Base-by-base conservation (phyloP, 331 rosid species). In the Telfairia occidentalis region DNA sequence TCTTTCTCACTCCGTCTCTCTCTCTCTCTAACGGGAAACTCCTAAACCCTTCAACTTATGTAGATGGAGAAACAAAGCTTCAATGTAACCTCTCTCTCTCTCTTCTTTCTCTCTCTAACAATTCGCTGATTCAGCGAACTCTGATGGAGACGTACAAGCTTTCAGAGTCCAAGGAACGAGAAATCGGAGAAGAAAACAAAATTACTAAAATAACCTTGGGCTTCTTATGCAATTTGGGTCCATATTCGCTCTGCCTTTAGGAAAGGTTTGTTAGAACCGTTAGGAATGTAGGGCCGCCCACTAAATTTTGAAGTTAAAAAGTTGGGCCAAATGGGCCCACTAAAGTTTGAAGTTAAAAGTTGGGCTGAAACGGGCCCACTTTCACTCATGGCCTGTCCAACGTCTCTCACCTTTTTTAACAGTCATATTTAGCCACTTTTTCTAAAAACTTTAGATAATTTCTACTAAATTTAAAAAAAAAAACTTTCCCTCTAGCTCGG, bases 41-140 rank as follows among this genome's bases (percentile, higher is more conserved):
- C 42, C 5, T 35, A 23, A 11, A 38, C 5, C 38, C 26, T 24
- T 8, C 37, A 54, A 74, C 45, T 34, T 70, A 71, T 45, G 38
- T 5, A 77, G 74, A 34, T 29, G 60, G 46, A 57, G 72, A 69
- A 70, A 70, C 16, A 24, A 26, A 45, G 40, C 57, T 45, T 42
- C 73, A 21, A n/a, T n/a, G n/a, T n/a, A n/a, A n/a, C n/a, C 80
- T 42, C 69, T 45, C 63, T 54, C 26, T 78, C 84, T 77, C 74
- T 73, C 80, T 74, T 30, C 70, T 70, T 9, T 80, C 86, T 77
- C 74, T 67, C 79, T 72, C 54, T 48, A 21, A 26, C 50, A 58
- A 13, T 21, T 72, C 38, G 80, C 78, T 74, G 81, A 52, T 69
- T 81, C 61, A 67, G 67, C 21, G 71, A 69, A 49, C 29, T 18